Percentiles rank a stretch among this genome's conserved stretches.
Conservation (phyloP, 352 stramenopile species). For the Phytopythium oedochilum region DNA sequence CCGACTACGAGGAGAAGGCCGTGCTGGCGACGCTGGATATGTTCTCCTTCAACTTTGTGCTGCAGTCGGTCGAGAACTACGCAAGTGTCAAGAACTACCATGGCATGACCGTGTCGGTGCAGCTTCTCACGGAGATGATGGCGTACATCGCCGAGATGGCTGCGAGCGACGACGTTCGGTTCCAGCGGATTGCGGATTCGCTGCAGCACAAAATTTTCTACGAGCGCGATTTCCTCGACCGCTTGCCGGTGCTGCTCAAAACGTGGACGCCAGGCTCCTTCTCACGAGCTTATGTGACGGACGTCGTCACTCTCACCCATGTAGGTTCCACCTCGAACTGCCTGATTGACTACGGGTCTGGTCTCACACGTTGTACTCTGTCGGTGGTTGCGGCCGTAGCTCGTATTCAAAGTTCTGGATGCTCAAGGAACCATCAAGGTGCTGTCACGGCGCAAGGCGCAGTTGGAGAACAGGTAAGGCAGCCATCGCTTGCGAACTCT, state of each 20-base stretch:
- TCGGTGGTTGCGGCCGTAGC: conserved; percentile 18
- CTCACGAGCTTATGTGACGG: conserved; percentile 54
- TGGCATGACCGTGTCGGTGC: conserved; percentile 76
- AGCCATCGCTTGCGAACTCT: neutral
- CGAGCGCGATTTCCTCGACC: conserved; percentile 84
- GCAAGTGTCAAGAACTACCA: conserved; percentile 75
- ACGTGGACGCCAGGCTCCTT: conserved; percentile 71
- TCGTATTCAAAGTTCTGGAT: conserved; percentile 86
- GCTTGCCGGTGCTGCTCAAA: conserved; percentile 74
- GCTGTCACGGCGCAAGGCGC: conserved; percentile 62
- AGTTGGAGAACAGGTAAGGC: conserved; percentile 46
- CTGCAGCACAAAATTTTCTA: conserved; percentile 89
- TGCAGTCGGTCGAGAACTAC: conserved; percentile 87
- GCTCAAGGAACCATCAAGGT: conserved; percentile 84
- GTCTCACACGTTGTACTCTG: neutral
- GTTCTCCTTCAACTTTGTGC: conserved; percentile 90
- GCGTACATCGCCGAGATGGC: conserved; percentile 73
- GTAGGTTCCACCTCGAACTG: conserved; percentile 23
- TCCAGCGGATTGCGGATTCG: conserved; percentile 78
- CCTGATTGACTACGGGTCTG: neutral
- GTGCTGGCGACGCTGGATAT: conserved; percentile 85
- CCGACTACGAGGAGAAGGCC: conserved; percentile 69
- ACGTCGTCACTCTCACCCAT: conserved; percentile 85
- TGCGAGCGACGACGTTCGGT: conserved; percentile 66
- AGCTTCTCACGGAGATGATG: conserved; percentile 84